Percentiles rank a stretch among this genome's conserved stretches.
Conservation (phyloP, 2,329 filamentous ascomycete genomes). For the Celoporthe dispersa region DNA sequence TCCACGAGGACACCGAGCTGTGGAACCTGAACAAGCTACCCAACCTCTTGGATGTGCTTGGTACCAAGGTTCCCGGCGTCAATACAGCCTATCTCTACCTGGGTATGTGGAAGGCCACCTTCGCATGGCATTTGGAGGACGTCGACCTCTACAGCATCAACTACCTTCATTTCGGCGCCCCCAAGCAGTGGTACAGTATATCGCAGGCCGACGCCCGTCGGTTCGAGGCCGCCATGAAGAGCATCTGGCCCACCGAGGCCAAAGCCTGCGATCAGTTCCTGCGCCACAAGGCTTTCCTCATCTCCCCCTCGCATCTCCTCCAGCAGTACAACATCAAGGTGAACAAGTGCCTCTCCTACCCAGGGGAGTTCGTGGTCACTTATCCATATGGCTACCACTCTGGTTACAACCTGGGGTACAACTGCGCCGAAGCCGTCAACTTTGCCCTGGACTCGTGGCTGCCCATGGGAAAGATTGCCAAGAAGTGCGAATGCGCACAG, state of each 20-base stretch:
- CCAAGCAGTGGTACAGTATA: constrained; percentile 99
- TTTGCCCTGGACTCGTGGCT: constrained; percentile 96
- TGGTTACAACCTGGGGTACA: constrained; percentile 96
- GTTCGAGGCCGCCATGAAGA: constrained; percentile 95
- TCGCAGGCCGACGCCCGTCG: constrained; percentile 91
- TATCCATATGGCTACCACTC: constrained; percentile 99
- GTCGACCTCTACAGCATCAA: constrained; percentile 99
- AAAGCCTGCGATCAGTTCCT: constrained; percentile 97
- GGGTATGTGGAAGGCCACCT: constrained; percentile 99
- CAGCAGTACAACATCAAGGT: constrained; percentile 93
- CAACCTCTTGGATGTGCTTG: constrained; percentile 90
- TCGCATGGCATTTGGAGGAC: constrained; percentile 98
- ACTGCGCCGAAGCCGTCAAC: constrained; percentile 98
- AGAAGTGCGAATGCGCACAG: constrained; percentile 93
- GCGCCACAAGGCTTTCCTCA: constrained; percentile 95
- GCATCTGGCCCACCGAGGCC: constrained; percentile 90
- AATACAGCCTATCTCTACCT: constrained; percentile 98
- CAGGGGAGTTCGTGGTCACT: constrained; percentile 97
- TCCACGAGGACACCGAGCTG: constrained; percentile 78
- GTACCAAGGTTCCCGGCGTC: constrained; percentile 94
- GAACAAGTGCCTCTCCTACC: constrained; percentile 93
- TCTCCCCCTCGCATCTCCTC: constrained; percentile 85
- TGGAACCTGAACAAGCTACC: constrained; percentile 97
- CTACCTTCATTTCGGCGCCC: constrained; percentile 97
- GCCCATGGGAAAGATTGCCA: constrained; percentile 91